Evolutionary conservation across 2,329 filamentous ascomycete genomes (phyloP), one percentile per base, ranked within the genome.

Genomic region (Myriosclerotinia curreyana): DNA sequence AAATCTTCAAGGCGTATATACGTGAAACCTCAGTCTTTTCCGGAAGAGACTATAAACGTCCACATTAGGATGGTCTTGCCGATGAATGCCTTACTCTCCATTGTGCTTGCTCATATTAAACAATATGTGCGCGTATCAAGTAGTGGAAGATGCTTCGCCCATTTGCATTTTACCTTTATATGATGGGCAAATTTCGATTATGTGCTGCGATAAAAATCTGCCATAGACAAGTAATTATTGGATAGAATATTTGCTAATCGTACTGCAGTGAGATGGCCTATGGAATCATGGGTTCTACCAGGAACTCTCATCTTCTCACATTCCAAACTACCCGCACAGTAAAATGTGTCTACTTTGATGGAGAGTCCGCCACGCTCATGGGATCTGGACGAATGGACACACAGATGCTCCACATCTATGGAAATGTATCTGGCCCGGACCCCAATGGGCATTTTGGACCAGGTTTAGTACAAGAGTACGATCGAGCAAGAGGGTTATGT

Each of bases 351-450:
- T 82, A 82, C 68, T 81, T 83, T 64, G 81, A 83, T 70, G 81
- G 81, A 56, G 77, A 79, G 69, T 79, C 77, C 12, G 81, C 80
- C 2, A 76, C 79, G 51, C 71, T 82, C n/a, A 78, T 79, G 74
- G 77, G 78, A 1, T 71, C 75, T 2, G 80, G 80, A 2, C 78
- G 78, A 68, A 73, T 80, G 60, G 79, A 81, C 69, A 74, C 76
- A 6, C 81, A 83, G 72, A 82, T 82, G 79, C 73, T 82, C 22
- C 76, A 81, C 44, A 69, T 83, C 3, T 81, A 78, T 66, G 80
- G 80, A 1, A 80, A 81, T 67, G 71, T 80, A 5, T 75, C 74
- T 2, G 78, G 77, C 0, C 76, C 62, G 0, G 14, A 58, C 42
- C 62, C 61, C 5, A 65, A 67, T 12, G 71, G 66, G 4, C 60